Evolutionary conservation across 306 rosid species (phyloP).

Genomic region (Medicago ruthenica): DNA sequence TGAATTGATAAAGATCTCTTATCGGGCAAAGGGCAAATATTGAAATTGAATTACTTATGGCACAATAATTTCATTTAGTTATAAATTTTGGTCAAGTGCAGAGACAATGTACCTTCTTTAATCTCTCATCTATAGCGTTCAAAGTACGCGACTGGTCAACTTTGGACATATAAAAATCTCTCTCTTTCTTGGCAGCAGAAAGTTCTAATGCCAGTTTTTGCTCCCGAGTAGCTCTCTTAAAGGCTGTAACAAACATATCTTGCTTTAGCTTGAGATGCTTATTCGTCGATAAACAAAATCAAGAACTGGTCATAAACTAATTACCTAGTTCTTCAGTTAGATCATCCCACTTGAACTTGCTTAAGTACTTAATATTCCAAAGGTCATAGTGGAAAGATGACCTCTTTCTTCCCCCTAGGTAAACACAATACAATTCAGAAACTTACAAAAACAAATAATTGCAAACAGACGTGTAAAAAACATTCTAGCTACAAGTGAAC

Average conservation of each 20-base stretch:
- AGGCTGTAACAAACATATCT: conserved; percentile 57
- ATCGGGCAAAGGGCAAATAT: neutral
- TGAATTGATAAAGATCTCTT: neutral
- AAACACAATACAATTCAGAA: conserved; percentile 32
- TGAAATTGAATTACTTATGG: conserved; percentile 2
- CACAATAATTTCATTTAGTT: conserved; percentile 20
- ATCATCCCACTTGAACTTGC: conserved; percentile 98
- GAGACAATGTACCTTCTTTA: conserved; percentile 67
- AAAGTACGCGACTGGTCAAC: conserved; percentile 79
- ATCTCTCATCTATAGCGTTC: conserved; percentile 74
- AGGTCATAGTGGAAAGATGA: conserved; percentile 80
- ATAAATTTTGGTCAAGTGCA: conserved; percentile 10
- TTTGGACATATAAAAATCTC: conserved; percentile 72
- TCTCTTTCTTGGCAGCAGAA: conserved; percentile 88
- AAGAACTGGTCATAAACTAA: conserved; percentile 34
- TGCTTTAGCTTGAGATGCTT: conserved; percentile 28
- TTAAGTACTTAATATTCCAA: conserved; percentile 94
- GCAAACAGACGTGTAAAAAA: neutral
- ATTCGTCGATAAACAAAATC: conserved; percentile 28
- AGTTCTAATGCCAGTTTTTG: conserved; percentile 80
- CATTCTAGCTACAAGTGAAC: conserved; percentile 12
- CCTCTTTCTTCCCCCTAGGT: conserved; percentile 87
- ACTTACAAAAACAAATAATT: conserved; percentile 12
- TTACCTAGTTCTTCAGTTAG: conserved; percentile 85
- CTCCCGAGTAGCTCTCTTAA: conserved; percentile 74